These are phyloP conservation scores for Nematodospora valgi DNA, from an alignment of 805 yeast species.

Conservation along the genomic window DNA sequence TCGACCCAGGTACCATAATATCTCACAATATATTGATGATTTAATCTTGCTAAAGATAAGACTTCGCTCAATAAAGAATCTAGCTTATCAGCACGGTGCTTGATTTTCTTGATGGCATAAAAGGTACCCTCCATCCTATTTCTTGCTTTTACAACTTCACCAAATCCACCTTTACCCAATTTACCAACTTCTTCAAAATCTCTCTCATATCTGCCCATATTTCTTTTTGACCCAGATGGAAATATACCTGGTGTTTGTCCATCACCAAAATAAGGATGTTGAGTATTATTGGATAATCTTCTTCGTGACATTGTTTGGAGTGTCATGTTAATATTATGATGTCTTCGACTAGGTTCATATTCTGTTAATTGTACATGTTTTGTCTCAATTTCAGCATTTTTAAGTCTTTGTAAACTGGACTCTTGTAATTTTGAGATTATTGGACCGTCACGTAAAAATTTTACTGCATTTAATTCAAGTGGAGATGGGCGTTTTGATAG, in stretches of 20 bases:
- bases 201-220: slow-evolving; percentile 71
- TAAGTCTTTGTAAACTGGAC: neutral
- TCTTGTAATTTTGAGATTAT: slow-evolving; percentile 19
- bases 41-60: slow-evolving; percentile 82
- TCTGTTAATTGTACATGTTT: neutral
- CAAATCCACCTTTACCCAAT: slow-evolving; percentile 93
- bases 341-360: neutral
- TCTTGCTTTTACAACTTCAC: slow-evolving; percentile 97
- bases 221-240: slow-evolving; percentile 6
- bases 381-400: neutral
- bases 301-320: slow-evolving; percentile 9
- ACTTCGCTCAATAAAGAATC: slow-evolving; percentile 87
- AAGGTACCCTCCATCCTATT: slow-evolving; percentile 91
- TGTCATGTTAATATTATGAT: neutral
- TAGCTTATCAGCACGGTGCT: slow-evolving; percentile 75
- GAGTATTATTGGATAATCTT: slow-evolving; percentile 22
- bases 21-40: slow-evolving; percentile 93
- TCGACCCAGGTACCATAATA: slow-evolving; percentile 98
- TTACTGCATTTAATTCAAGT: slow-evolving; percentile 77
- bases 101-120: slow-evolving; percentile 90
- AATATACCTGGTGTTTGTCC: neutral
- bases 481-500: slow-evolving; percentile 77
- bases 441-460: slow-evolving; percentile 76
- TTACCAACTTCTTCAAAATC: slow-evolving; percentile 94
- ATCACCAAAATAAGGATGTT: slow-evolving; percentile 3